Evolutionary conservation across 2,329 filamentous ascomycete species (phyloP).

Genomic region (Drechslerella dactyloides): DNA sequence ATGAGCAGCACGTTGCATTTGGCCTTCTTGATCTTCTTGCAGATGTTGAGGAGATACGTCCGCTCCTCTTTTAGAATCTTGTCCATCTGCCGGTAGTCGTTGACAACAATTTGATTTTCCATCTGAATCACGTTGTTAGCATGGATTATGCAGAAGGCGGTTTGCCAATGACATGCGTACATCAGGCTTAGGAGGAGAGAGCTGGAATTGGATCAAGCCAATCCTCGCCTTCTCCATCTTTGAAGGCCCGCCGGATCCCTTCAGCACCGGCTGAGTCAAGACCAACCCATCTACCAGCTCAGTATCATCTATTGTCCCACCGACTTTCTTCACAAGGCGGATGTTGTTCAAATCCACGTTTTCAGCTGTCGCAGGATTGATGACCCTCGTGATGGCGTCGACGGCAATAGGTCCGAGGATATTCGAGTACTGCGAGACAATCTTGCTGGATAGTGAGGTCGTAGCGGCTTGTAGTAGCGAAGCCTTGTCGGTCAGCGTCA

Average conservation of each 20-base stretch:
- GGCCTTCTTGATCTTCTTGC: slow-evolving; percentile 99
- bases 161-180: slow-evolving; percentile 62
- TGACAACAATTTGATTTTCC: slow-evolving; percentile 99
- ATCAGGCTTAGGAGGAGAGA: slow-evolving; percentile 96
- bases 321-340: slow-evolving; percentile 94
- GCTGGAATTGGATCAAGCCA: slow-evolving; percentile 96
- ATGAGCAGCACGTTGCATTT: slow-evolving; percentile 99
- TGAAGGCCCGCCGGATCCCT: slow-evolving; percentile 86
- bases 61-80: slow-evolving; percentile 99
- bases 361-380: slow-evolving; percentile 92
- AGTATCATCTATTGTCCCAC: slow-evolving; percentile 96
- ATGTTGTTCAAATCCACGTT: slow-evolving; percentile 98
- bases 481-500: slow-evolving; percentile 83
- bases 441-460: slow-evolving; percentile 96
- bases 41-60: slow-evolving; percentile 96
- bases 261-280: slow-evolving; percentile 88
- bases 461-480: slow-evolving; percentile 95
- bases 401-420: slow-evolving; percentile 97
- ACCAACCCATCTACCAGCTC: slow-evolving; percentile 96
- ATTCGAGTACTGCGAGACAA: slow-evolving; percentile 96
- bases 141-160: background rate
- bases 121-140: slow-evolving; percentile 66
- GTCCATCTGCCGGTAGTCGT: slow-evolving; percentile 99
- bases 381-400: slow-evolving; percentile 92
- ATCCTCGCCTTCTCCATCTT: slow-evolving; percentile 98